Evolutionary conservation across 305 asterid genomes (phyloP).

Genomic region (Fraxinus albicans): DNA sequence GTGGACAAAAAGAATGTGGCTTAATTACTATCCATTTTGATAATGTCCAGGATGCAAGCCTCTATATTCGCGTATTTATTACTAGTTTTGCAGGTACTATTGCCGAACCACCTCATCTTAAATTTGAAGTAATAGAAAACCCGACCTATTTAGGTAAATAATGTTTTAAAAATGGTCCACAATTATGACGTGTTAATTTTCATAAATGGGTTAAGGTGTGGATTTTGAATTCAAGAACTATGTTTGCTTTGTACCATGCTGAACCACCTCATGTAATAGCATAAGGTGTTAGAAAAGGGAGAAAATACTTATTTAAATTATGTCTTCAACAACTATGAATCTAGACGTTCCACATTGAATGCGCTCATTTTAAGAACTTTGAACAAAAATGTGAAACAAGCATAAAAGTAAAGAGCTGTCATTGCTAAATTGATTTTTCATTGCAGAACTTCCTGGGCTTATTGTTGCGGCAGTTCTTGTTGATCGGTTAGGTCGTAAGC

Average conservation of each 20-base stretch:
- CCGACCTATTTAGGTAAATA: neutral
- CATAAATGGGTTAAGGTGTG: neutral
- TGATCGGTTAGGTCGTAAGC: conserved; percentile 33
- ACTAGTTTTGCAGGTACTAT: conserved; percentile 59
- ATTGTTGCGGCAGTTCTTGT: conserved; percentile 13
- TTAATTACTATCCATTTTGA: neutral
- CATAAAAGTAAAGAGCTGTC: neutral
- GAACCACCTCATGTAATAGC: neutral
- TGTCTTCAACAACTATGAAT: neutral
- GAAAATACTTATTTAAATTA: neutral
- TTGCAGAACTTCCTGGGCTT: conserved; percentile 35
- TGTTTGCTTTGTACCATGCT: neutral
- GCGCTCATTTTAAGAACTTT: neutral
- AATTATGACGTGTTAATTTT: neutral
- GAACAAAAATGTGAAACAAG: neutral
- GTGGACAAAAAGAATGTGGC: conserved; percentile 39
- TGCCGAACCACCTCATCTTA: neutral
- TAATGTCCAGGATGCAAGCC: conserved; percentile 24
- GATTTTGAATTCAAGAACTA: neutral
- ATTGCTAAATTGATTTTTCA: neutral
- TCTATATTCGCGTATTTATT: conserved; percentile 45
- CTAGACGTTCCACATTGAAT: neutral
- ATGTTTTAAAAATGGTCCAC: neutral
- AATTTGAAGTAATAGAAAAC: neutral
- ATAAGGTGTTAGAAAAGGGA: neutral